Percentiles rank a stretch among this genome's conserved stretches.
Conservation (phyloP, 176 grass and related monocot species). For the barley (Hordeum vulgare) region DNA sequence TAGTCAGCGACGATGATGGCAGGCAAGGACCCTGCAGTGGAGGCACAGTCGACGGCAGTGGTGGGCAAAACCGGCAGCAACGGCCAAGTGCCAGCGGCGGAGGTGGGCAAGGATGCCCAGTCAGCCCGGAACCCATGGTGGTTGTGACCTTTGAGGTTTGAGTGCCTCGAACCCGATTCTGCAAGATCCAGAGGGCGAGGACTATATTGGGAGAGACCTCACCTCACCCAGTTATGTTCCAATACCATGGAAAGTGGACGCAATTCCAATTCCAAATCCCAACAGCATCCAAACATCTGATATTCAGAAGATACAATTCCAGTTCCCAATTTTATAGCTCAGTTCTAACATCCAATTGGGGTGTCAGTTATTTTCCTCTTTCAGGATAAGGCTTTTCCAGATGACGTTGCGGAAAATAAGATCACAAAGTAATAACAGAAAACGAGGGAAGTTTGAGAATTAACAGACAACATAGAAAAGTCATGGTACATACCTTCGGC, state of each 20-base stretch:
- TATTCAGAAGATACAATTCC: background rate
- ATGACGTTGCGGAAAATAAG: background rate
- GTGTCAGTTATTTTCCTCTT: background rate
- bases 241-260: background rate
- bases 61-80: background rate
- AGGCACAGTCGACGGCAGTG: background rate
- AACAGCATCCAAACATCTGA: background rate
- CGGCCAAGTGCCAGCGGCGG: background rate
- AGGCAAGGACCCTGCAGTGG: background rate
- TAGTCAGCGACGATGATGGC: background rate
- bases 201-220: background rate
- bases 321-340: background rate
- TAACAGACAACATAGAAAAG: background rate
- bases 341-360: background rate
- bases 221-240: background rate
- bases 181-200: background rate
- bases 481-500: constrained; percentile 48
- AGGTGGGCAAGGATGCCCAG: background rate
- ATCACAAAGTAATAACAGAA: constrained; percentile 1
- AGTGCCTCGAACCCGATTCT: background rate
- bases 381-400: background rate
- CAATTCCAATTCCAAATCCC: background rate
- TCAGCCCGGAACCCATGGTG: background rate
- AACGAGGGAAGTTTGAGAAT: background rate
- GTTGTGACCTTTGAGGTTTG: background rate